Evolutionary conservation across 1,139 yeast genomes (phyloP), one percentile per base, ranked within the genome.

Genomic region (Kluyveromyces marxianus): DNA sequence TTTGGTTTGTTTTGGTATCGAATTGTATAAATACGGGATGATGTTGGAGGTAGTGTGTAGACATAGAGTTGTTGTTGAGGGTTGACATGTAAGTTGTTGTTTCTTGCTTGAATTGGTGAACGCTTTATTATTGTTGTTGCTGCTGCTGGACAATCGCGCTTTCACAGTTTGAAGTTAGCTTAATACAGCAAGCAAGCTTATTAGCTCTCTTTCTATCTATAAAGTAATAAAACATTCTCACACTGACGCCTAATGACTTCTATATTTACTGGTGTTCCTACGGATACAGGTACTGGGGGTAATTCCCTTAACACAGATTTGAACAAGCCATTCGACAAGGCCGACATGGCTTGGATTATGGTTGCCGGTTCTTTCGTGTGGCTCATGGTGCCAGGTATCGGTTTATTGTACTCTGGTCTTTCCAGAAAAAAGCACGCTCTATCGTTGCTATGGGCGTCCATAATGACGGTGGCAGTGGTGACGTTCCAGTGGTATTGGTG

Each of bases 401-500:
- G 97, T 48, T 70, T 90, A 44, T 71, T 89, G 51, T 90, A 90
- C 68, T 85, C 95, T 32, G 97, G 97, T 54, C 71, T 89, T 53
- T 82, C 96, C 7, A 79, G 97, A 67, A 89, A 89, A 67, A 87
- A 88, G 69, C 96, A 90, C 60, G 96, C 97, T 14, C 71, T 89
- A 49, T 84, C 96, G 7, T 72, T 90, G 48, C 70, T 90, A 50
- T 90, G 96, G 96, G 94, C 96, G n/a, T 82, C 95, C 3, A 71
- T 90, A 63, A 88, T 87, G 86, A 89, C 95, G 14, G 79, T 80
- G 25, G 81, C 92, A 57, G 70, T 90, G 35, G 79, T 89, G 4
- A 70, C 83, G 1, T 88, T 90, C 76, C 96, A 90, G 62, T 90
- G 97, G 97, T 90, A 88, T 68, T 88, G 88, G 71, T 88, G 97